Percentiles rank a stretch among this genome's conserved stretches.
phyloP scores from a whole-genome alignment of 768 basidiomycete species.

The Postia placenta region DNA sequence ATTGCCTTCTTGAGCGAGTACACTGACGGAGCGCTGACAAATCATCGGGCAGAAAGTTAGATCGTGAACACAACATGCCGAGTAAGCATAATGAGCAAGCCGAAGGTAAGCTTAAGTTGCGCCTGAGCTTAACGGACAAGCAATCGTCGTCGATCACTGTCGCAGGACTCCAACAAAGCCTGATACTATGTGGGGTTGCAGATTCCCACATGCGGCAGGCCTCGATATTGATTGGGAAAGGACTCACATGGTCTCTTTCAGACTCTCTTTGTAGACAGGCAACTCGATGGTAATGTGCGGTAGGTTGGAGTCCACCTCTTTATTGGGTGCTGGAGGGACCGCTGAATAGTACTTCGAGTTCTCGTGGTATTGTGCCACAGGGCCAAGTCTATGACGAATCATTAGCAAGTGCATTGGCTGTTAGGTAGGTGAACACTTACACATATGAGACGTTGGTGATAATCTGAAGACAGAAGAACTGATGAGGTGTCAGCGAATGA shows the following conservation, averaged over 20 bases:
- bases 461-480: constrained; percentile 76
- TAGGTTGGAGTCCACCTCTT: constrained; percentile 54
- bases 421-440: constrained; percentile 31
- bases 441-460: constrained; percentile 58
- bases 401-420: constrained; percentile 26
- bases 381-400: constrained; percentile 41
- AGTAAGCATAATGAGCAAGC: not conserved
- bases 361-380: constrained; percentile 79
- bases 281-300: constrained; percentile 78
- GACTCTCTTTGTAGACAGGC: constrained; percentile 84
- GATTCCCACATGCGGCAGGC: not conserved
- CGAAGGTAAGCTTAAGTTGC: not conserved
- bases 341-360: constrained; percentile 85
- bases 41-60: not conserved
- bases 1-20: constrained; percentile 78
- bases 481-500: not conserved
- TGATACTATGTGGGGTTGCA: too few species aligned
- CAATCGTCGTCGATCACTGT: not conserved
- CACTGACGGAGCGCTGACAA: constrained; percentile 60
- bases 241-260: constrained; percentile 76
- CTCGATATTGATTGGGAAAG: not conserved
- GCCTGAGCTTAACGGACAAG: not conserved
- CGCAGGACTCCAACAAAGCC: too few species aligned
- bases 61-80: not conserved
- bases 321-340: constrained; percentile 50